Percentiles rank a stretch among this genome's conserved stretches.
phyloP scores from a whole-genome alignment of 2,329 filamentous ascomycete species.

The Aotearoamyces nothofagi region DNA sequence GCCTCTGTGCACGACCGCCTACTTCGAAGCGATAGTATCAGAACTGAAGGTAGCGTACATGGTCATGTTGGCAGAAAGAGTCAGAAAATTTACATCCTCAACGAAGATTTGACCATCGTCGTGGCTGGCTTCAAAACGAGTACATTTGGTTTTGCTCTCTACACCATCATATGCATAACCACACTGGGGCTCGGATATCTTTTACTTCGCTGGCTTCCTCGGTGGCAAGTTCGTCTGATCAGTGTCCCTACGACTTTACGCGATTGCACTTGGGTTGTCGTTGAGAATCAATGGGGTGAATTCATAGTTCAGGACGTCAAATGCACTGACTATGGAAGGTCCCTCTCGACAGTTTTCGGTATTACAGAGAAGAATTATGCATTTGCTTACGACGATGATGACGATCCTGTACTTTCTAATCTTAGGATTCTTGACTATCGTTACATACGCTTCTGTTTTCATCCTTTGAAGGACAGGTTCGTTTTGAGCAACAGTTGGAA shows the following conservation, averaged over 20 bases:
- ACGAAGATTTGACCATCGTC: constrained; percentile 87
- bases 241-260: constrained; percentile 54
- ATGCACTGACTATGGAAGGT: constrained; percentile 34
- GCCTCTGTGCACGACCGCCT: constrained; percentile 47
- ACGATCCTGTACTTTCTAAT: constrained; percentile 62
- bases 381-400: constrained; percentile 49
- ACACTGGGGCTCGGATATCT: constrained; percentile 72
- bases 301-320: constrained; percentile 62
- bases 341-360: constrained; percentile 51
- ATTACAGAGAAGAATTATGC: constrained; percentile 42
- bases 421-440: constrained; percentile 78
- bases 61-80: constrained; percentile 49
- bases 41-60: constrained; percentile 49
- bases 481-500: constrained; percentile 82
- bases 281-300: constrained; percentile 97
- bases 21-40: constrained; percentile 53
- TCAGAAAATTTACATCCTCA: constrained; percentile 87
- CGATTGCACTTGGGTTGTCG: constrained; percentile 78
- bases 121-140: constrained; percentile 84
- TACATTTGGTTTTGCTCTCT: constrained; percentile 48
- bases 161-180: constrained; percentile 52
- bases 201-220: constrained; percentile 76
- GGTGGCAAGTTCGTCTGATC: constrained; percentile 65
- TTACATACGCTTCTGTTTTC: constrained; percentile 85
- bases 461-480: constrained; percentile 81